These are phyloP conservation scores for Pelargonium fulgidum DNA, from an alignment of 441 rosid genomes.

Conservation along the genomic window DNA sequence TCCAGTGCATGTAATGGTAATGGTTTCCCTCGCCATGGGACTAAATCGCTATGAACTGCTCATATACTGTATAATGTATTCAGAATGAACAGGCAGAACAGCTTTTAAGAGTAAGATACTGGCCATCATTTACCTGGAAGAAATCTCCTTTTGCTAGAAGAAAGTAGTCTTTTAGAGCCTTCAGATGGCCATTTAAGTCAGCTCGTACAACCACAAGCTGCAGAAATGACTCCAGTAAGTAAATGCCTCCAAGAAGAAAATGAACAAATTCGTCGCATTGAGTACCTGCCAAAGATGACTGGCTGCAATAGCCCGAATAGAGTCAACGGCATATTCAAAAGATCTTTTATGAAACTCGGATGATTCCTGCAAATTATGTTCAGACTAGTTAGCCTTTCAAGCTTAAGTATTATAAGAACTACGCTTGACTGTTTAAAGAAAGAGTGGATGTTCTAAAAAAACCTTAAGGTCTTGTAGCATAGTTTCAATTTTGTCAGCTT, in stretches of 20 bases:
- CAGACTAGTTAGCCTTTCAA: neutral
- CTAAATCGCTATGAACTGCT: neutral
- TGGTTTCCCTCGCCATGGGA: no score
- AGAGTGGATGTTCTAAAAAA: constrained; percentile 2
- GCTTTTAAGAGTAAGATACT: neutral
- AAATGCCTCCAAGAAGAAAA: constrained; percentile 15
- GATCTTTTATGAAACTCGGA: constrained; percentile 92
- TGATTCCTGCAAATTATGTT: constrained; percentile 50
- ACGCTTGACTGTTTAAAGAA: neutral
- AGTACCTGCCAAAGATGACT: constrained; percentile 99
- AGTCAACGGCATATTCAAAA: constrained; percentile 77
- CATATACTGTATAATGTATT: neutral
- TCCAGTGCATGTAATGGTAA: no score
- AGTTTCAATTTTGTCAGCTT: constrained; percentile 88
- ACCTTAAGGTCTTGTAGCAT: constrained; percentile 92
- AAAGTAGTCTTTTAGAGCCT: constrained; percentile 93
- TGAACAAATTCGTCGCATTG: constrained; percentile 15
- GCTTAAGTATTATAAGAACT: neutral
- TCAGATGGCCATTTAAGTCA: constrained; percentile 86
- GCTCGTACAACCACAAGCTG: constrained; percentile 97
- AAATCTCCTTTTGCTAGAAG: constrained; percentile 96
- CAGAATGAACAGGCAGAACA: neutral
- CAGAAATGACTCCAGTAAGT: constrained; percentile 25
- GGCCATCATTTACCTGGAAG: constrained; percentile 61
- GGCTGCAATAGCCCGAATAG: constrained; percentile 88